These are phyloP conservation scores for Fusarium fracticaudum DNA, from an alignment of 2,329 filamentous ascomycete genomes.

Conservation along the genomic window DNA sequence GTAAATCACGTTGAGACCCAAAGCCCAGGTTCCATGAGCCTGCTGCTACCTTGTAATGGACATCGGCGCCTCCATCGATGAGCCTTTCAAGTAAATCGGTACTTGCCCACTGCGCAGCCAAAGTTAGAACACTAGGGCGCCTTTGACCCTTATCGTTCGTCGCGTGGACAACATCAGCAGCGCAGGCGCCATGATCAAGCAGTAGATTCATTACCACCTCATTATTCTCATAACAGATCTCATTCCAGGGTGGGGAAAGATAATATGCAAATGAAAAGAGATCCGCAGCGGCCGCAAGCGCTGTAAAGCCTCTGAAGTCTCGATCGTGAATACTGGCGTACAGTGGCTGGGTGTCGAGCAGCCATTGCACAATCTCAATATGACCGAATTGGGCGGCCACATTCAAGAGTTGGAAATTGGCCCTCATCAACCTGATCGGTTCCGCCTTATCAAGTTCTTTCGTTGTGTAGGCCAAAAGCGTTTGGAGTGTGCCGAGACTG, in stretches of 20 bases:
- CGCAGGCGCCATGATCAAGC: not conserved
- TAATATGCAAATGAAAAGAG: rapidly evolving
- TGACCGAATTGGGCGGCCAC: not conserved
- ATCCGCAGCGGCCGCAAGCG: not conserved
- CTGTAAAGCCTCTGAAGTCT: not conserved
- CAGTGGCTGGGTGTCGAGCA: not conserved
- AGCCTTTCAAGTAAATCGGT: not conserved
- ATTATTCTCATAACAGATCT: not conserved
- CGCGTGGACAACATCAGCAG: not conserved
- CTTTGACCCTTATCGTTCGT: not conserved
- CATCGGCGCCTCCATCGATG: not conserved
- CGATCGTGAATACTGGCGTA: not conserved
- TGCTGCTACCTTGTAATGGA: not conserved
- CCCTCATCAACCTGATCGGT: not conserved
- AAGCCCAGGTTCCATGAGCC: not conserved
- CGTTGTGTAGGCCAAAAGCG: not conserved
- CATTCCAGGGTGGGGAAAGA: not conserved
- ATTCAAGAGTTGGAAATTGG: not conserved
- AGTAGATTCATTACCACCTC: not conserved
- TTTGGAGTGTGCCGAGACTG: not conserved
- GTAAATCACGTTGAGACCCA: not conserved
- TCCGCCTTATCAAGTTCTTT: not conserved
- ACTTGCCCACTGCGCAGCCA: not conserved
- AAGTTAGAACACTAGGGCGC: not conserved
- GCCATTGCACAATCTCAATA: not conserved